Percentiles rank a stretch among this genome's conserved stretches.
phyloP scores from a whole-genome alignment of 1,139 yeast species.

The Geotrichum candidum region DNA sequence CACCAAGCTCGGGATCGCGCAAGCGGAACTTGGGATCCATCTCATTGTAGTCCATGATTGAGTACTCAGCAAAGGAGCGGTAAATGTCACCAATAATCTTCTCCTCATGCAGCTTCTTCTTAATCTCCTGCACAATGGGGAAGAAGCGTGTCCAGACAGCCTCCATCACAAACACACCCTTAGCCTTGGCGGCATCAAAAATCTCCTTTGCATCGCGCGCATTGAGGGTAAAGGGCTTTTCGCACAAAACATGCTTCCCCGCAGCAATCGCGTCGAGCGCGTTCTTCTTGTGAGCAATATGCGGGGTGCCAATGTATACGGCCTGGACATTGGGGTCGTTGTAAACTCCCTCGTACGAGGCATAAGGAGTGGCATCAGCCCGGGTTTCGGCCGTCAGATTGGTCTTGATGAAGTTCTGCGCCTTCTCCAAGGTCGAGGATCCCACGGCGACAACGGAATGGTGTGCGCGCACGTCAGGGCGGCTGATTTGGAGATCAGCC shows the following conservation, averaged over 20 bases:
- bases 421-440: slow-evolving; percentile 28
- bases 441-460: slow-evolving; percentile 34
- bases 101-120: slow-evolving; percentile 41
- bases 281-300: slow-evolving; percentile 48
- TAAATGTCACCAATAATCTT: slow-evolving; percentile 44
- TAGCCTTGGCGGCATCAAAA: slow-evolving; percentile 42
- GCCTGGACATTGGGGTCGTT: slow-evolving; percentile 44
- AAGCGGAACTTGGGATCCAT: slow-evolving; percentile 33
- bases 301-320: slow-evolving; percentile 58
- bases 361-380: slow-evolving; percentile 27
- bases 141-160: slow-evolving; percentile 63
- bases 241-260: slow-evolving; percentile 56
- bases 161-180: slow-evolving; percentile 52
- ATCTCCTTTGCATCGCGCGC: slow-evolving; percentile 43
- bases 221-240: slow-evolving; percentile 56
- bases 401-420: slow-evolving; percentile 24
- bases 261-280: slow-evolving; percentile 46
- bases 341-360: slow-evolving; percentile 38
- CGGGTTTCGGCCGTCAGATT: slow-evolving; percentile 19
- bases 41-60: slow-evolving; percentile 31
- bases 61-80: slow-evolving; percentile 39
- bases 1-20: slow-evolving; percentile 47
- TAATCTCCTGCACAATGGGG: slow-evolving; percentile 44
- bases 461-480: slow-evolving; percentile 30
- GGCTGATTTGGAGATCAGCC: slow-evolving; percentile 29